phyloP scores from a whole-genome alignment of 805 yeast species.

The Spathaspora gorwiae region DNA sequence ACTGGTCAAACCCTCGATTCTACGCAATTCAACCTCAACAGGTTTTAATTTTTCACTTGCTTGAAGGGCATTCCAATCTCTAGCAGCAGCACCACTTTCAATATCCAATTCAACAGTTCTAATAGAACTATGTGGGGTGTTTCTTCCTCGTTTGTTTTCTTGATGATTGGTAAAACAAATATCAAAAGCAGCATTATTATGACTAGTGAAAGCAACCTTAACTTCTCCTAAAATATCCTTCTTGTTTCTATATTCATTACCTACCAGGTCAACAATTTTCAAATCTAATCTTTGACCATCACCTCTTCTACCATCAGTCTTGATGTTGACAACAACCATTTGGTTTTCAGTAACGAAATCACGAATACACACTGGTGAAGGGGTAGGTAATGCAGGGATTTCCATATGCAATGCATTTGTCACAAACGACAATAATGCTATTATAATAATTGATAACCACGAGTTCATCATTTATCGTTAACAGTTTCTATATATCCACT shows the following conservation, averaged over 20 bases:
- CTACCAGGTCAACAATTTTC: constrained; percentile 67
- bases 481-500: too few relatives aligned
- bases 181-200: constrained; percentile 79
- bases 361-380: constrained; percentile 77
- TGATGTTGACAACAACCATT: constrained; percentile 79
- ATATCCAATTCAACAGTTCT: constrained; percentile 86
- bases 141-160: constrained; percentile 23
- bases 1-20: constrained; percentile 77
- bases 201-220: constrained; percentile 81
- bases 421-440: constrained; percentile 15
- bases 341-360: constrained; percentile 85
- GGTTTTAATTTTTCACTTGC: constrained; percentile 92
- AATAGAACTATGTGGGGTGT: constrained; percentile 39
- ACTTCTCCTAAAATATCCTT: constrained; percentile 70
- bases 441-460: not conserved
- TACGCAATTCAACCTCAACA: constrained; percentile 82
- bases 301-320: constrained; percentile 68
- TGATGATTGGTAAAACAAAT: constrained; percentile 77
- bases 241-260: constrained; percentile 75
- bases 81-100: constrained; percentile 93
- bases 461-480: not conserved
- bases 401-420: constrained; percentile 47
- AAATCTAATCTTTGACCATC: constrained; percentile 84
- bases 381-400: constrained; percentile 42
- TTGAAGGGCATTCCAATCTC: constrained; percentile 96